These are phyloP conservation scores for Edaphochlamys debaryana DNA, from an alignment of 139 green algal species.

Conservation along the genomic window DNA sequence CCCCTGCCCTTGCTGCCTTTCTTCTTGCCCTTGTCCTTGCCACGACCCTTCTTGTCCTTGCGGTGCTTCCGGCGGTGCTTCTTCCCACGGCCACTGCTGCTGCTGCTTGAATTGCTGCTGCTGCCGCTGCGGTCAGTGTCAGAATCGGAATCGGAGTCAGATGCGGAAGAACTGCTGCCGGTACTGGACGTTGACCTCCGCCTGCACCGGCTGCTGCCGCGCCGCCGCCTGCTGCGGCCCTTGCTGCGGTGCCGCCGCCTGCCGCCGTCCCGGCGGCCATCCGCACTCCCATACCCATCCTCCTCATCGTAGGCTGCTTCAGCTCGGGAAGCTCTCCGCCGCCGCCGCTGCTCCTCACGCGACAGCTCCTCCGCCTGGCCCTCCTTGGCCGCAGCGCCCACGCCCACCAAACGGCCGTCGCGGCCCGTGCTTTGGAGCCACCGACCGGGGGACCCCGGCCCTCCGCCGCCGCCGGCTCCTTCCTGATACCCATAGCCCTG, in stretches of 20 bases:
- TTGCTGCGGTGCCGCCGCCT: not conserved
- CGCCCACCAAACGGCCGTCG: not conserved
- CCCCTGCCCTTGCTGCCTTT: not conserved
- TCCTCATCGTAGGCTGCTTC: not conserved
- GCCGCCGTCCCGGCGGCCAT: not conserved
- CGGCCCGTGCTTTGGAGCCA: constrained; percentile 1
- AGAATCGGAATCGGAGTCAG: not conserved
- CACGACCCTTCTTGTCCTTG: constrained; percentile 1
- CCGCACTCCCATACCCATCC: not conserved
- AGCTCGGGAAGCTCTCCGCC: not conserved
- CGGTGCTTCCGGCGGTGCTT: not conserved
- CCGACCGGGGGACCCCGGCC: not conserved
- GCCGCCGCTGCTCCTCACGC: too few species aligned
- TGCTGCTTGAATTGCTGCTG: not conserved
- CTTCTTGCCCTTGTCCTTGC: not conserved
- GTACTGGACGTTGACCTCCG: not conserved
- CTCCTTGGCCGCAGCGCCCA: not conserved
- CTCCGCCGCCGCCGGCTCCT: too few species aligned
- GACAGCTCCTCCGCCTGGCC: too few species aligned
- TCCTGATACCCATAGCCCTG: not conserved
- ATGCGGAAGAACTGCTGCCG: not conserved
- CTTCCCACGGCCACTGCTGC: not conserved
- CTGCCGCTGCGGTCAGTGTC: too few species aligned
- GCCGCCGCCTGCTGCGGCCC: not conserved
- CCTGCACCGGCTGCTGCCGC: not conserved